Conservation (phyloP, 2,329 filamentous ascomycete species). For the Endocalyx cinctus region DNA sequence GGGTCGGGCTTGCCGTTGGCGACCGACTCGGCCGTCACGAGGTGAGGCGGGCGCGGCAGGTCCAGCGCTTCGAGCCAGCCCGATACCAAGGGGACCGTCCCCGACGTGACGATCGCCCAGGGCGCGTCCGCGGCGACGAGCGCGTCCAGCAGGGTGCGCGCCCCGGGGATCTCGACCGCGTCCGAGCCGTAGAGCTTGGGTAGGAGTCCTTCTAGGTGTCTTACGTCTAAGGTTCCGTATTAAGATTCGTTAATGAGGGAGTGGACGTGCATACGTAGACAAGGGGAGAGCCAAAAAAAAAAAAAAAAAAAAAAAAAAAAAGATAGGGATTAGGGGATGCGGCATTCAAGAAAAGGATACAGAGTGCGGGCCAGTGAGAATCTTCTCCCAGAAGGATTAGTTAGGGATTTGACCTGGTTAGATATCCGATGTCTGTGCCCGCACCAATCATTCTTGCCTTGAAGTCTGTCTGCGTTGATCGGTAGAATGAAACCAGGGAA, state of each 20-base stretch:
- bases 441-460: no score
- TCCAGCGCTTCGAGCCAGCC: constrained; percentile 68
- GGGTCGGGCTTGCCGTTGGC: constrained; percentile 73
- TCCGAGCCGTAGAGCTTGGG: constrained; percentile 72
- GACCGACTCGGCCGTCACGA: constrained; percentile 75
- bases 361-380: no score
- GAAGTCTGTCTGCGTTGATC: no score
- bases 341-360: no score
- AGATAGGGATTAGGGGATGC: no score
- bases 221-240: constrained; percentile 57
- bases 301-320: no score
- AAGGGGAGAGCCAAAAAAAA: no score
- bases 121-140: constrained; percentile 60
- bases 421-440: no score
- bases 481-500: no score
- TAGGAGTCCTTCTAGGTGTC: constrained; percentile 70
- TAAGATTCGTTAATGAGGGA: constrained; percentile 2
- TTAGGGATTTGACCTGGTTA: no score
- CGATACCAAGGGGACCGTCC: constrained; percentile 60
- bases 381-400: no score
- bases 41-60: constrained; percentile 59
- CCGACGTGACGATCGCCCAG: constrained; percentile 86
- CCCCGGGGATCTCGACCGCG: constrained; percentile 82
- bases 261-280: no score
- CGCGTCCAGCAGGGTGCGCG: constrained; percentile 62